A percentile compares a stretch with the other conserved stretches of the same genome.
Conservation (phyloP, 768 basidiomycete species). For the Russula vinacea region DNA sequence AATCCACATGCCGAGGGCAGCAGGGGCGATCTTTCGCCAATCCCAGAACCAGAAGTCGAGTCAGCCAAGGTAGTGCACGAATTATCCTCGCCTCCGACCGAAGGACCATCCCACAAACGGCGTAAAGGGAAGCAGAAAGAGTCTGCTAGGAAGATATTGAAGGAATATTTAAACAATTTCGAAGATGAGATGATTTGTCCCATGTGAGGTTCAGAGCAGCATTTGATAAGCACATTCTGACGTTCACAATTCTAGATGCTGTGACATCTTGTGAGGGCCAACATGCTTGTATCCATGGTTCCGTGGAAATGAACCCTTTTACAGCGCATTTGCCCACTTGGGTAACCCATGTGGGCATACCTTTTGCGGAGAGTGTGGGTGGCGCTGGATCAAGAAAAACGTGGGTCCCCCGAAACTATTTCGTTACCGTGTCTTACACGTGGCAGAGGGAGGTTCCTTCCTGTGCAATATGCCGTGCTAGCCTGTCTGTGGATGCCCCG, state of each 20-base stretch:
- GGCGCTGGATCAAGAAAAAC: conserved; percentile 55
- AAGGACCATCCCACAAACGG: conserved; percentile 22
- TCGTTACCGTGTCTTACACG: conserved; percentile 12
- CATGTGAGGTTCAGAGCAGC: conserved; percentile 45
- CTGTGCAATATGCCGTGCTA: conserved; percentile 61
- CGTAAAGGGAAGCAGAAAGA: conserved; percentile 49
- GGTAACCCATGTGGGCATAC: conserved; percentile 74
- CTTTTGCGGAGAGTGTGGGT: conserved; percentile 64
- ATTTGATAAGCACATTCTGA: conserved; percentile 4
- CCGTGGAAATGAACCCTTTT: conserved; percentile 9
- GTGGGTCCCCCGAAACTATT: conserved; percentile 38
- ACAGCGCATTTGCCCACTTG: conserved; percentile 58
- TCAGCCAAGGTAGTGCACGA: conserved; percentile 17
- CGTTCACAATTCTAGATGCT: conserved; percentile 49
- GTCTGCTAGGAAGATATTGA: conserved; percentile 31
- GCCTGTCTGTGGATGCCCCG: conserved; percentile 41
- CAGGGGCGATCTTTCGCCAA: not conserved
- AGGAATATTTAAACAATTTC: conserved; percentile 44
- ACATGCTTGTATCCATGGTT: conserved; percentile 7
- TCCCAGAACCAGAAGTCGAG: conserved; percentile 5
- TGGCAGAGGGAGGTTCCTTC: conserved; percentile 43
- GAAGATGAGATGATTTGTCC: conserved; percentile 69
- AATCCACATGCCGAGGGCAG: not conserved
- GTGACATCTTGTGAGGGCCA: conserved; percentile 58
- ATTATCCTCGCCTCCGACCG: conserved; percentile 3